These are phyloP conservation scores for Ricinus communis DNA, from an alignment of 345 rosid genomes.

Conservation along the genomic window DNA sequence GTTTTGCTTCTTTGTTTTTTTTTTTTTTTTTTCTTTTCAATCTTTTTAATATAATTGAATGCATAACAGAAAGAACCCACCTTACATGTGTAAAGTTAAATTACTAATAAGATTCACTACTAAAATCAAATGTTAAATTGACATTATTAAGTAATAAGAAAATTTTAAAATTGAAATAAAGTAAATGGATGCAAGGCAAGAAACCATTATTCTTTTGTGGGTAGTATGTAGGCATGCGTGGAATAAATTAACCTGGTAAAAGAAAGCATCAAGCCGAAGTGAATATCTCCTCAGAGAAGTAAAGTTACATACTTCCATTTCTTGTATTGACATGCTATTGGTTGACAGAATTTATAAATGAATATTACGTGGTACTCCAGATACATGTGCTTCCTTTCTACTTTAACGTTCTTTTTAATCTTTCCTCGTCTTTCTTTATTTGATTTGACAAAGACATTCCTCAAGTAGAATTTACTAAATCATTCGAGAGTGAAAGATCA, in stretches of 20 bases:
- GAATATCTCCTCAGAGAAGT: conserved; percentile 22
- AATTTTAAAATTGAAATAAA: too few relatives aligned
- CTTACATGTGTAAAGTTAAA: too few relatives aligned
- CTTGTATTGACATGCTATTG: not conserved
- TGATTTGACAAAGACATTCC: conserved; percentile 11
- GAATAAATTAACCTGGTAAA: too few relatives aligned
- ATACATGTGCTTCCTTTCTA: not conserved
- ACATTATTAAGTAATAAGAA: too few relatives aligned
- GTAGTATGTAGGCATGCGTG: conserved; percentile 16
- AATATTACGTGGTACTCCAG: not conserved
- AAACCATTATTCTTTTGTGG: not conserved
- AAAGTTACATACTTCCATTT: conserved; percentile 16
- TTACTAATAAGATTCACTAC: too few relatives aligned
- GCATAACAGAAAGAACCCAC: too few relatives aligned
- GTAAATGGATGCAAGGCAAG: not conserved
- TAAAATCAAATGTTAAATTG: too few relatives aligned
- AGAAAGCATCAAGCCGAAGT: conserved; percentile 18
- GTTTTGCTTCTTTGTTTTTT: too few relatives aligned
- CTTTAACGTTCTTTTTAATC: not conserved
- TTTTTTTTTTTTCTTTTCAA: too few relatives aligned
- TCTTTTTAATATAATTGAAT: too few relatives aligned
- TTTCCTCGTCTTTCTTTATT: not conserved
- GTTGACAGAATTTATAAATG: not conserved
- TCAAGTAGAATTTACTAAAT: too few relatives aligned
- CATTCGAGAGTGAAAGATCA: too few relatives aligned